Percentiles rank a stretch among this genome's conserved stretches.
Evolutionary conservation across 345 rosid genomes (phyloP).

Genomic region (Salix exigua): DNA sequence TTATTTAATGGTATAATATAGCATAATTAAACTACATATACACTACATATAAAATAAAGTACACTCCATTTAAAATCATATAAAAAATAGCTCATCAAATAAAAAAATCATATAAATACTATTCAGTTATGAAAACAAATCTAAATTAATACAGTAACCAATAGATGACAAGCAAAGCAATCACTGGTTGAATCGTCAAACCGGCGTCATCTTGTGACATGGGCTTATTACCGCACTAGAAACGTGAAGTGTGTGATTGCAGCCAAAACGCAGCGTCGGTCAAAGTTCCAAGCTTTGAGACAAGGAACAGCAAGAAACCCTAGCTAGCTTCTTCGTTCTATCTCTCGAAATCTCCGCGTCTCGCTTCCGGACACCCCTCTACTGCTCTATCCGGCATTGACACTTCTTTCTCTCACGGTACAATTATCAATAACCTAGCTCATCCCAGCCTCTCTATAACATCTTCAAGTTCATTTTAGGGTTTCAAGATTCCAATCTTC

Average conservation of each 20-base stretch:
- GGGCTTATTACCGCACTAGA: background rate
- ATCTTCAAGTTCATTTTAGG: background rate
- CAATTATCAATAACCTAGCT: background rate
- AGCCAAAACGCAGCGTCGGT: background rate
- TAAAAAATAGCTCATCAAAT: too few relatives aligned
- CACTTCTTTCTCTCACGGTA: background rate
- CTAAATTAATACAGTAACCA: too few relatives aligned
- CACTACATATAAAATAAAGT: too few relatives aligned
- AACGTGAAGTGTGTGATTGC: background rate
- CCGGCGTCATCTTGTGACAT: too few relatives aligned
- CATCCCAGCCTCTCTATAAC: background rate
- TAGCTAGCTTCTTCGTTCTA: background rate
- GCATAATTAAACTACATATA: too few relatives aligned
- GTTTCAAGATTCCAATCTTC: background rate
- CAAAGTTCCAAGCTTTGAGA: background rate
- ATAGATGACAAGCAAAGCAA: too few relatives aligned
- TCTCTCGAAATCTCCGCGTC: background rate
- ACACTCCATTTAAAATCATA: too few relatives aligned
- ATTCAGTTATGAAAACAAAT: too few relatives aligned
- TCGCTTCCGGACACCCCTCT: background rate
- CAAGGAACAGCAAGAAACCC: background rate
- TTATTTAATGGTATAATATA: too few relatives aligned
- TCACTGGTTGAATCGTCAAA: too few relatives aligned
- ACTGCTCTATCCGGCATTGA: background rate
- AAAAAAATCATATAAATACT: too few relatives aligned